phyloP scores from a whole-genome alignment of 2,329 filamentous ascomycete genomes.

The Leptographium radiaticola region DNA sequence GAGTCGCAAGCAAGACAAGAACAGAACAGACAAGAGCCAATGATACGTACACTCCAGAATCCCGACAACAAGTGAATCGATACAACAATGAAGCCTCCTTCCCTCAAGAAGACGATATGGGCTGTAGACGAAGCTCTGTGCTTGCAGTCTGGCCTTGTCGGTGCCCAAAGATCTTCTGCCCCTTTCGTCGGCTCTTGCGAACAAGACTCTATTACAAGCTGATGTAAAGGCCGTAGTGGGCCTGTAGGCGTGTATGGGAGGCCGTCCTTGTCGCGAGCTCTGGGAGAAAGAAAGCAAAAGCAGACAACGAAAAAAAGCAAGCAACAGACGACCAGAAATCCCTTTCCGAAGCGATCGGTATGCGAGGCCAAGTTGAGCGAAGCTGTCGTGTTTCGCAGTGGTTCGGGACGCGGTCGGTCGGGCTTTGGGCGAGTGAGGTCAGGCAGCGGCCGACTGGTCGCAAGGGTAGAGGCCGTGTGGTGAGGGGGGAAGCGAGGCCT shows the following conservation, averaged over 20 bases:
- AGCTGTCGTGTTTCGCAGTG: not conserved
- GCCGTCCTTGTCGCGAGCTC: not conserved
- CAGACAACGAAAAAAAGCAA: not conserved
- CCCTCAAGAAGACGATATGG: constrained; percentile 19
- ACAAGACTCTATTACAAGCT: constrained; percentile 3
- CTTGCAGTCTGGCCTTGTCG: constrained; percentile 30
- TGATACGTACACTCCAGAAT: constrained; percentile 43
- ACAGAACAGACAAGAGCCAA: constrained; percentile 18
- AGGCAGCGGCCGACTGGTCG: too few species aligned
- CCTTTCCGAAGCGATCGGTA: not conserved
- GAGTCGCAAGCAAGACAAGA: constrained; percentile 2
- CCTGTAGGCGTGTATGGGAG: not conserved
- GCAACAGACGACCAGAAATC: not conserved
- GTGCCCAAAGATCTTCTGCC: not conserved
- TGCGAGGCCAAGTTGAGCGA: not conserved
- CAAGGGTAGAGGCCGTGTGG: too few species aligned
- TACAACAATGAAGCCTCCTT: constrained; percentile 8
- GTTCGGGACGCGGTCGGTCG: not conserved
- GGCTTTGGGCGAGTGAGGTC: not conserved
- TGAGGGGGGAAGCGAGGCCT: not conserved
- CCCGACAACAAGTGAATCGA: constrained; percentile 13
- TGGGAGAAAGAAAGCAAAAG: not conserved
- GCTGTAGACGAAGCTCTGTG: constrained; percentile 51
- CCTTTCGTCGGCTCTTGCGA: not conserved
- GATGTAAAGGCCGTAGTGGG: not conserved